Evolutionary conservation across 495 filamentous ascomycete species (phyloP), one percentile per base, ranked within the genome.

Genomic region (Neurospora cerealis): DNA sequence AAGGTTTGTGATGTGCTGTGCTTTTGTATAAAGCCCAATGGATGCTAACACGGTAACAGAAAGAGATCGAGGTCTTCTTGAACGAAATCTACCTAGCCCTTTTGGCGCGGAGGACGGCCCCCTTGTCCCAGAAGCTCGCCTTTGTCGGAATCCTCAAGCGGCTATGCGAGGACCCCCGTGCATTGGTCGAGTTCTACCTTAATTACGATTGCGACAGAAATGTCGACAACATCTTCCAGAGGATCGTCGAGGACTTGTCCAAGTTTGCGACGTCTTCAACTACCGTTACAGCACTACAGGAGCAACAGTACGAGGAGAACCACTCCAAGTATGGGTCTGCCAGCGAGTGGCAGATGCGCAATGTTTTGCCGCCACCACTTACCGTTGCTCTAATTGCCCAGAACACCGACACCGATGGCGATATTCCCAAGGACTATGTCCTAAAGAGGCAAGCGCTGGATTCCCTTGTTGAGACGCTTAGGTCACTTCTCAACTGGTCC

Each of bases 131-230:
- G 77, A 98, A 98, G 79, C 89, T 94, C 66, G 94, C 94, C 73
- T 93, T 98, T 74, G 89, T 99, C 83, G 90, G 91, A 70, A 87
- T 98, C 41, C 84, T 99, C 46, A 93, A 93, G 74, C 86, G 95
- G 73, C 84, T 98, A 39, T 93, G 91, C 69, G 91, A 88, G 17
- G 95, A 99, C 79, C 93, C 95, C 5, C 86, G 93, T 44, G 95
- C 93, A 0, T 80, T 99, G 74, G 96, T 99, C 5, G 96, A 99
- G 83, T 91, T 96, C 19, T 99, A 98, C 81, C 88, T 99, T 72
- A 99, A 99, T 80, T 99, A 99, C 77, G 96, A 99, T 78, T 99
- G 96, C 81, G 96, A 98, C 78, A 86, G 94, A 40, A 92, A 93
- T 32, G 86, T 98, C 75, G 96, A 99, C 81, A 98, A 99, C 77